Conservation (phyloP, 352 stramenopile genomes). For the Phytophthora hibernalis region DNA sequence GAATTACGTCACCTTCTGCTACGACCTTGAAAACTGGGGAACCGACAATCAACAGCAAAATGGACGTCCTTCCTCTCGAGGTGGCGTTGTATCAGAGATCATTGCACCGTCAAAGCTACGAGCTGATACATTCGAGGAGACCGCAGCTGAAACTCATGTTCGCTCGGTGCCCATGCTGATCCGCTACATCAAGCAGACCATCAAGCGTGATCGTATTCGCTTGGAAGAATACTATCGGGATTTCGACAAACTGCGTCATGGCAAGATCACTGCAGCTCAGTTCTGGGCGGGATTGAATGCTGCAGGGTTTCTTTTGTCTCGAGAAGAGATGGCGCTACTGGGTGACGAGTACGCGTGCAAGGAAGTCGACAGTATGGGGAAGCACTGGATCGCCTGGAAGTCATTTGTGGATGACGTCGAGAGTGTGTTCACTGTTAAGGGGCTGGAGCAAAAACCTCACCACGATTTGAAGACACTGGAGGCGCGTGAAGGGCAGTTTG, state of each 20-base stretch:
- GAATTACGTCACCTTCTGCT: conserved; percentile 89
- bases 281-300: conserved; percentile 70
- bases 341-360: conserved; percentile 62
- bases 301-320: conserved; percentile 59
- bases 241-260: conserved; percentile 84
- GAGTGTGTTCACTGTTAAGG: conserved; percentile 81
- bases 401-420: conserved; percentile 85
- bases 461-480: conserved; percentile 59
- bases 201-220: conserved; percentile 84
- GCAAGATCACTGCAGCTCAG: conserved; percentile 74
- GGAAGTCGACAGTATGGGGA: conserved; percentile 68
- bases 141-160: conserved; percentile 33
- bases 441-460: conserved; percentile 68
- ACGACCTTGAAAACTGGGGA: conserved; percentile 72
- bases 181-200: conserved; percentile 80
- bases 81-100: conserved; percentile 64
- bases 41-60: conserved; percentile 35
- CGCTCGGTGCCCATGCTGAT: conserved; percentile 76
- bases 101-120: conserved; percentile 58
- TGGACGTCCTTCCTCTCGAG: conserved; percentile 50
- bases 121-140: conserved; percentile 46
- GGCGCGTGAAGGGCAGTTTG: conserved; percentile 64
- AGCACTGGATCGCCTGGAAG: conserved; percentile 76
- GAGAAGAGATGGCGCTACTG: conserved; percentile 64
- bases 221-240: conserved; percentile 87